A percentile compares a stretch with the other conserved stretches of the same genome.
phyloP scores from a whole-genome alignment of 2,329 filamentous ascomycete genomes.

The Fusarium setosum region DNA sequence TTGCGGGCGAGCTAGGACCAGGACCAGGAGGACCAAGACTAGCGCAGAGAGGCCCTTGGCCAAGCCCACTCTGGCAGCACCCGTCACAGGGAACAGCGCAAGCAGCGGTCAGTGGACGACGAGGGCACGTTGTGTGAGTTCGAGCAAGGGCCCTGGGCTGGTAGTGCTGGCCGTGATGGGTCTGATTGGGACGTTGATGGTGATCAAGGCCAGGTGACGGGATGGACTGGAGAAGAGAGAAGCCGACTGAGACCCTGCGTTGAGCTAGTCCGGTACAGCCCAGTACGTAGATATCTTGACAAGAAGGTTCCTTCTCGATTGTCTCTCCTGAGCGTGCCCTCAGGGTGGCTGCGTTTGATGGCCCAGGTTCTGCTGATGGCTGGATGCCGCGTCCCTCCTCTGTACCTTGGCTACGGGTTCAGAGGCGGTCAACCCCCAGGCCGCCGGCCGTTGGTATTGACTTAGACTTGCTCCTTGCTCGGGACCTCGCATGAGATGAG shows the following conservation, averaged over 20 bases:
- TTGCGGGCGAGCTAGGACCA: slow-evolving; percentile 27
- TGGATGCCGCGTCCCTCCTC: slow-evolving; percentile 1
- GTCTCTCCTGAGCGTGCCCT: slow-evolving; percentile 8
- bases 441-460: slow-evolving; percentile 29
- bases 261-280: neutral
- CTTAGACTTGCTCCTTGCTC: slow-evolving; percentile 32
- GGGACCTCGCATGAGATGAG: slow-evolving; percentile 34
- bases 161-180: slow-evolving; percentile 21
- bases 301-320: neutral
- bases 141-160: slow-evolving; percentile 28
- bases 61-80: slow-evolving; percentile 39
- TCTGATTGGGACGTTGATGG: slow-evolving; percentile 23
- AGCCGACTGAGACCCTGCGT: slow-evolving; percentile 31
- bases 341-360: slow-evolving; percentile 3
- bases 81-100: slow-evolving; percentile 38
- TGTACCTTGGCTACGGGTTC: slow-evolving; percentile 15
- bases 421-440: slow-evolving; percentile 29
- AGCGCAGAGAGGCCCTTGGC: slow-evolving; percentile 38
- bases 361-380: neutral
- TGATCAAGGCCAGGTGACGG: slow-evolving; percentile 37
- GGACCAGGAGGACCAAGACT: no score
- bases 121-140: slow-evolving; percentile 32
- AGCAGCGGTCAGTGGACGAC: slow-evolving; percentile 43
- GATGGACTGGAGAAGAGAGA: slow-evolving; percentile 25
- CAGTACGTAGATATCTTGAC: slow-evolving; percentile 12